A percentile compares a stretch with the other conserved stretches of the same genome.
Conservation (phyloP, 805 yeast species). For the Sugiyamaella boreocaroliniensis region DNA sequence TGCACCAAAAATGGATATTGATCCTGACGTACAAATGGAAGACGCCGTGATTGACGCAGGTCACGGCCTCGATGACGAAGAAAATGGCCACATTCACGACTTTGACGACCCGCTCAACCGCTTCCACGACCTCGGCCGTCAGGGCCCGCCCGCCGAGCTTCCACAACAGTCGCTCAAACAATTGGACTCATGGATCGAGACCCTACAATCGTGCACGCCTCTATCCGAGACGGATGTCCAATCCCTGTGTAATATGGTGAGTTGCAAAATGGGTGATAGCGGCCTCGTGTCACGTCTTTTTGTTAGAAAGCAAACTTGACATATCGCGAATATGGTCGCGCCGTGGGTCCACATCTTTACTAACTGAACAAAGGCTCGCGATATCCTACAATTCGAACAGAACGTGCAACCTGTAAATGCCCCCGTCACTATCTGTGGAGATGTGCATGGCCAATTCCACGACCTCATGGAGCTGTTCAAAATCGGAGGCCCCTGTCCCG, state of each 20-base stretch:
- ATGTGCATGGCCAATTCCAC: slow-evolving; percentile 95
- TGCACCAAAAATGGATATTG: slow-evolving; percentile 29
- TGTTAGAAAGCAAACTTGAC: too few relatives aligned
- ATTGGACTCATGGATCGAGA: slow-evolving; percentile 86
- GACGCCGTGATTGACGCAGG: slow-evolving; percentile 48
- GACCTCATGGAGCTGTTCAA: slow-evolving; percentile 91
- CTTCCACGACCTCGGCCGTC: slow-evolving; percentile 21
- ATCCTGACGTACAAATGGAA: slow-evolving; percentile 36
- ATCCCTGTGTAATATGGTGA: slow-evolving; percentile 72
- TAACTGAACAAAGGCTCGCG: slow-evolving; percentile 27
- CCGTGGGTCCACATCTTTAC: too few relatives aligned
- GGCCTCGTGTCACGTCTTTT: too few relatives aligned
- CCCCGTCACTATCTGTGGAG: slow-evolving; percentile 96
- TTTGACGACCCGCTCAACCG: slow-evolving; percentile 8
- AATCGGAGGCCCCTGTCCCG: slow-evolving; percentile 94
- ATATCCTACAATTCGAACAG: slow-evolving; percentile 82
- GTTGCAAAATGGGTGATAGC: slow-evolving; percentile 28
- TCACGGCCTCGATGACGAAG: slow-evolving; percentile 71
- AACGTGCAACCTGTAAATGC: slow-evolving; percentile 93
- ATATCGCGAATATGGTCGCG: too few relatives aligned
- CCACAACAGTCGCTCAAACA: slow-evolving; percentile 46
- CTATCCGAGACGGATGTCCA: slow-evolving; percentile 74
- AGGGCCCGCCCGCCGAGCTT: neutral
- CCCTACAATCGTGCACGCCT: slow-evolving; percentile 34
- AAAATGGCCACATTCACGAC: slow-evolving; percentile 33